Conservation (phyloP, 1,284 basidiomycete species). For the Erythrobasidium hasegawianum region DNA sequence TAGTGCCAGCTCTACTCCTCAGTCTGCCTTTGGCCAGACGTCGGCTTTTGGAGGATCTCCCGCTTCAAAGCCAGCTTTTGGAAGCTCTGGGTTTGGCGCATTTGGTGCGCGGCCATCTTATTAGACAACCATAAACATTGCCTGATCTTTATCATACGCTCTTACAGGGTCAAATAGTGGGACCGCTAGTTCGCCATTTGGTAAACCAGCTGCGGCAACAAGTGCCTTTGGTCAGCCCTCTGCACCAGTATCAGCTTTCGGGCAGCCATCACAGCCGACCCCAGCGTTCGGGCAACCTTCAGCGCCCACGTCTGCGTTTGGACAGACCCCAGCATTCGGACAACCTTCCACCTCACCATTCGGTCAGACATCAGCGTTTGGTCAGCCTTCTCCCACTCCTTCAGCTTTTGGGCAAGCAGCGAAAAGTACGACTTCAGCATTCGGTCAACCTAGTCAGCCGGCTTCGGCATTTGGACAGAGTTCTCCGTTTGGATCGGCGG, state of each 20-base stretch:
- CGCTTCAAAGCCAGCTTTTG: neutral
- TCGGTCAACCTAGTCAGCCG: constrained; percentile 30
- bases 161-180: neutral
- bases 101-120: neutral
- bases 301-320: constrained; percentile 38
- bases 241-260: constrained; percentile 20
- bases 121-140: neutral
- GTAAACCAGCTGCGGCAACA: neutral
- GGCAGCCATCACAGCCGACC: neutral
- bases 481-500: constrained; percentile 47
- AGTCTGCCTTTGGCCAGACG: constrained; percentile 37
- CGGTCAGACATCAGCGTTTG: constrained; percentile 43
- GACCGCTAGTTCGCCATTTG: constrained; percentile 7
- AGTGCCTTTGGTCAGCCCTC: constrained; percentile 36
- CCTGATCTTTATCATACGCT: neutral
- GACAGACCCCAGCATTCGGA: constrained; percentile 51
- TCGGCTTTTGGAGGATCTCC: constrained; percentile 28
- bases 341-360: constrained; percentile 42
- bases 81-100: neutral
- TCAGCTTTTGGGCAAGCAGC: neutral
- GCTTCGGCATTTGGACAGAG: constrained; percentile 13
- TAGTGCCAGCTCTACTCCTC: neutral
- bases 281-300: constrained; percentile 36
- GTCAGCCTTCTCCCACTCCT: constrained; percentile 36
- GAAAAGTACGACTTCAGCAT: constrained; percentile 1